phyloP scores from a whole-genome alignment of 441 rosid genomes.

The Jatropha podagrica region DNA sequence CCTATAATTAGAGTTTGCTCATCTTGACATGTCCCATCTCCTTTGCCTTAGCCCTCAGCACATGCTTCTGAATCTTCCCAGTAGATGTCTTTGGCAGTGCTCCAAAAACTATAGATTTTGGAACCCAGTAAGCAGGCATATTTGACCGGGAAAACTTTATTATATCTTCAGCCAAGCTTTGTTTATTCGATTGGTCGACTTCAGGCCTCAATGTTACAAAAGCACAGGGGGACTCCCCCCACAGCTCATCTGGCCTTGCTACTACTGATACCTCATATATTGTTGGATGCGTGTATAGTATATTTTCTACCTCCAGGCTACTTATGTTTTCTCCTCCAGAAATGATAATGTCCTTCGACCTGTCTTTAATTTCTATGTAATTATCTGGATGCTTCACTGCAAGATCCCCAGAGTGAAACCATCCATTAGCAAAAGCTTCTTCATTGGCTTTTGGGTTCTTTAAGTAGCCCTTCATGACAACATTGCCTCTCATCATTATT shows the following conservation, averaged over 20 bases:
- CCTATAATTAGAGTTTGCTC: constrained; percentile 32
- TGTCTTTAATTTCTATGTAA: constrained; percentile 81
- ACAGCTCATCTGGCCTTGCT: constrained; percentile 74
- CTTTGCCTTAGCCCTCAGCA: constrained; percentile 69
- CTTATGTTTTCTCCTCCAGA: constrained; percentile 96
- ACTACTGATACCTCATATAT: constrained; percentile 84
- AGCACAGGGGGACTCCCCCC: constrained; percentile 95
- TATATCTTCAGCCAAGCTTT: constrained; percentile 51
- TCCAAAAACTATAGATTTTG: constrained; percentile 76
- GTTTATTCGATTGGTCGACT: constrained; percentile 40
- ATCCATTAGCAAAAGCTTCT: constrained; percentile 77
- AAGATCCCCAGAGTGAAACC: constrained; percentile 90
- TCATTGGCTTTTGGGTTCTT: constrained; percentile 77
- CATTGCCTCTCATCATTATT: constrained; percentile 77
- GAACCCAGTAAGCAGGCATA: constrained; percentile 85
- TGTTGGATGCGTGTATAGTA: constrained; percentile 65
- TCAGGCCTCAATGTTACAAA: constrained; percentile 66
- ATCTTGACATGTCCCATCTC: constrained; percentile 67
- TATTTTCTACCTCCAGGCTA: constrained; percentile 76
- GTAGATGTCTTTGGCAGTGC: constrained; percentile 86
- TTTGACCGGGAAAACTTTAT: constrained; percentile 62
- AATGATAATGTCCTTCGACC: constrained; percentile 87
- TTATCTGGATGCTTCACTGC: constrained; percentile 87
- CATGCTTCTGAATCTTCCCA: constrained; percentile 88
- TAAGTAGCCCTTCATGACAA: constrained; percentile 85